Evolutionary conservation across 768 basidiomycete genomes (phyloP).

Genomic region (Boletales sp.): DNA sequence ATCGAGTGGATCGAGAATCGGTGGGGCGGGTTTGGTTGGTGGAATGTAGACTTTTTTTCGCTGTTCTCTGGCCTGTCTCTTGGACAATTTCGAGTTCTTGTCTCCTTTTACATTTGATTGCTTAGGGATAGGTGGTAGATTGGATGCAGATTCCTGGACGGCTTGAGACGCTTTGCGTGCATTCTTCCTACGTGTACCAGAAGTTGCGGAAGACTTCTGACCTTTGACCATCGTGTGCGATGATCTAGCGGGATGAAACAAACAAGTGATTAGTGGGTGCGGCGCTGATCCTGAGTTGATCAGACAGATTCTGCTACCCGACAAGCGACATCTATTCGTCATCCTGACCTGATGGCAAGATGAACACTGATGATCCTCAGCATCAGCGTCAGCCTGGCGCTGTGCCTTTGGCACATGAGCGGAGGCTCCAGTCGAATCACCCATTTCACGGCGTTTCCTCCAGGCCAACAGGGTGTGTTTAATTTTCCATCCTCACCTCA

Average conservation of each 20-base stretch:
- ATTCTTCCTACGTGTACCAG: constrained; percentile 91
- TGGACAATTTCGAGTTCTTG: constrained; percentile 43
- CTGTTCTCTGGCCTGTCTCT: constrained; percentile 58
- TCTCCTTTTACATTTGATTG: constrained; percentile 49
- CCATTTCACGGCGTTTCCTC: too few relatives aligned
- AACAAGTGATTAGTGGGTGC: too few relatives aligned
- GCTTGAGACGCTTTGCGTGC: constrained; percentile 61
- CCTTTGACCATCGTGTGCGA: constrained; percentile 38
- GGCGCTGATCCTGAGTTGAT: too few relatives aligned
- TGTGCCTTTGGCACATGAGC: too few relatives aligned
- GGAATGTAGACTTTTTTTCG: constrained; percentile 84
- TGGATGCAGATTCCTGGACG: constrained; percentile 10
- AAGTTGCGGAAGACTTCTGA: constrained; percentile 74
- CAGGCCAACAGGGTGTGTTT: too few relatives aligned
- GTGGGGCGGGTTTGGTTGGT: constrained; percentile 73
- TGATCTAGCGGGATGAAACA: background rate
- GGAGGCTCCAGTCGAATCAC: too few relatives aligned
- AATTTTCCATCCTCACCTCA: too few relatives aligned
- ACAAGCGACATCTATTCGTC: too few relatives aligned
- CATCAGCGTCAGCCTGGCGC: too few relatives aligned
- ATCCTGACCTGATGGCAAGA: too few relatives aligned
- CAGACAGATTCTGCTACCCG: too few relatives aligned
- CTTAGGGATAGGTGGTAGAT: constrained; percentile 30
- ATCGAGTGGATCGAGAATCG: constrained; percentile 83
- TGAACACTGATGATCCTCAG: too few relatives aligned